These are phyloP conservation scores for Aspergillus funiculosus DNA, from an alignment of 495 filamentous ascomycete species.

Conservation along the genomic window DNA sequence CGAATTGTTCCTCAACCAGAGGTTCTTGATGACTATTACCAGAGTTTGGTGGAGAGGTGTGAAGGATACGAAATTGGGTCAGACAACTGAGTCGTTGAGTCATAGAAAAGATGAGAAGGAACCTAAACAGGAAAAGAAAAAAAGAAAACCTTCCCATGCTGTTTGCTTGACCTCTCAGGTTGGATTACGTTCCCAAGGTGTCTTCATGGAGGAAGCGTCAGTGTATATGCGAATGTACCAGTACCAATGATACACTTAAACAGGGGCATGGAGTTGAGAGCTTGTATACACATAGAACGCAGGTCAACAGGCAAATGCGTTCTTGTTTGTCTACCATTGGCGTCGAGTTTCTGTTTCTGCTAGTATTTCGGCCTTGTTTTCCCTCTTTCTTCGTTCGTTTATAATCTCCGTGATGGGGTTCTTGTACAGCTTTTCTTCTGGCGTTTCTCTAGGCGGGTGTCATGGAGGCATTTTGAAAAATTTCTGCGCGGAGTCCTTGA, in stretches of 20 bases:
- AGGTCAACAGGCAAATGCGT: neutral
- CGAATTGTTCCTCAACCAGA: constrained; percentile 94
- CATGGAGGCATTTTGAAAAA: constrained; percentile 9
- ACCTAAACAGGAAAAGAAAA: no score
- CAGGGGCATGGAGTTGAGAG: constrained; percentile 14
- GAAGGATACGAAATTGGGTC: constrained; percentile 53
- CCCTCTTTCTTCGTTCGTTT: constrained; percentile 8
- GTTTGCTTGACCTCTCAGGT: neutral
- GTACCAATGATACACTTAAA: constrained; percentile 16
- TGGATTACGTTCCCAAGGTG: neutral
- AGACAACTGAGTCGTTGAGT: constrained; percentile 3
- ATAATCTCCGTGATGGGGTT: constrained; percentile 5
- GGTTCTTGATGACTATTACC: constrained; percentile 86
- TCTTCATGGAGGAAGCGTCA: no score
- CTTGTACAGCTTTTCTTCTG: constrained; percentile 6
- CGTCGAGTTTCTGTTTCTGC: neutral
- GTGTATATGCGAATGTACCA: constrained; percentile 7
- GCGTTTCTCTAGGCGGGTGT: constrained; percentile 5
- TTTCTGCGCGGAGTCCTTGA: no score
- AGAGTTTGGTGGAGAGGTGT: constrained; percentile 69
- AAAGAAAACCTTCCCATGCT: no score
- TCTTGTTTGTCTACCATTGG: neutral
- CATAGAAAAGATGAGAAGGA: no score
- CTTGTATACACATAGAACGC: constrained; percentile 14
- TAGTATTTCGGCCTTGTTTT: constrained; percentile 6